Conservation (phyloP, 2,329 filamentous ascomycete species). For the Dissoconium aciculare region DNA sequence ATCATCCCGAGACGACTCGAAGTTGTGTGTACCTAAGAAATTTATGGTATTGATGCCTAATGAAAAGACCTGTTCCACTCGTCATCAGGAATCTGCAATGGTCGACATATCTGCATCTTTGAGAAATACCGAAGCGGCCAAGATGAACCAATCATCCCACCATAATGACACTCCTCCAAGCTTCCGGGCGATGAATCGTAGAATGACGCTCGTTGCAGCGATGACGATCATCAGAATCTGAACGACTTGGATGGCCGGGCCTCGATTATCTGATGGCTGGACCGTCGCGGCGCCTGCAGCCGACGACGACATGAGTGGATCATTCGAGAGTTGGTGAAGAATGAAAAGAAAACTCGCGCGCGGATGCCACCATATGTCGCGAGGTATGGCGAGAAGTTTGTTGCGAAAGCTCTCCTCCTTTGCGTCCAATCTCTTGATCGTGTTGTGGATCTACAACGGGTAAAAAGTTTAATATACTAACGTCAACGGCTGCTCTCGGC, state of each 20-base stretch:
- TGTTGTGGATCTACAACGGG: too few relatives aligned
- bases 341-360: too few relatives aligned
- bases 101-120: not conserved
- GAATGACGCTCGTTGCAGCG: slow-evolving; percentile 2
- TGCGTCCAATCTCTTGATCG: too few relatives aligned
- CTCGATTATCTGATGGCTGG: slow-evolving; percentile 2
- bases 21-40: too few relatives aligned
- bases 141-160: slow-evolving; percentile 10
- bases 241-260: slow-evolving; percentile 5
- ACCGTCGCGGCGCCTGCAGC: not conserved
- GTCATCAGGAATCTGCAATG: slow-evolving; percentile 1
- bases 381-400: too few relatives aligned
- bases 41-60: slow-evolving; percentile 5
- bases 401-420: too few relatives aligned
- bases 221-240: slow-evolving; percentile 9
- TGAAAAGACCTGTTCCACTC: slow-evolving; percentile 4
- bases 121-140: slow-evolving; percentile 6
- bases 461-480: too few relatives aligned
- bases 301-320: not conserved
- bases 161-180: slow-evolving; percentile 4
- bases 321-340: too few relatives aligned
- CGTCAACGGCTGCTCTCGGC: too few relatives aligned
- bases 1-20: too few relatives aligned
- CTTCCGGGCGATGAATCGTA: slow-evolving; percentile 6
- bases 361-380: too few relatives aligned